phyloP scores from a whole-genome alignment of 106 monocot genomes.

The Dactylorhiza incarnata region DNA sequence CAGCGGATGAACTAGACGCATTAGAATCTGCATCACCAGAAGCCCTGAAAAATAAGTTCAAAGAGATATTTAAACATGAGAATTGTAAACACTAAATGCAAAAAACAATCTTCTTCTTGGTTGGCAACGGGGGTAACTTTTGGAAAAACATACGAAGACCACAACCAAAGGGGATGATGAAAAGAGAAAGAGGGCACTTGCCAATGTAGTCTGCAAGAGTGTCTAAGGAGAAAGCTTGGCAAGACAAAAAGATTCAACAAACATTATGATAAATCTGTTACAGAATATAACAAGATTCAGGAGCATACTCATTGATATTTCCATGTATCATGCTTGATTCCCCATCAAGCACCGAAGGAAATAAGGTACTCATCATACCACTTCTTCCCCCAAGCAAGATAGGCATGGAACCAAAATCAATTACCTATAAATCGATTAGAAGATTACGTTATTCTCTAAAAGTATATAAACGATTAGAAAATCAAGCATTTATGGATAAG shows the following conservation, averaged over 20 bases:
- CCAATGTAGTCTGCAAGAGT: background rate
- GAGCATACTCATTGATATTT: slow-evolving; percentile 27
- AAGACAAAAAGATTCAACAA: background rate
- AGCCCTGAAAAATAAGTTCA: slow-evolving; percentile 32
- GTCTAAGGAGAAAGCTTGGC: background rate
- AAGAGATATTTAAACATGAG: background rate
- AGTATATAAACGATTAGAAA: too few relatives aligned
- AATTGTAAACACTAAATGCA: background rate
- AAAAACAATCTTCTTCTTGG: background rate
- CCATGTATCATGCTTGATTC: slow-evolving; percentile 10
- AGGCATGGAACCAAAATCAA: slow-evolving; percentile 17
- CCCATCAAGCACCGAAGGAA: slow-evolving; percentile 14
- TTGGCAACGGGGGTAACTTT: background rate
- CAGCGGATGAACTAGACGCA: slow-evolving; percentile 34
- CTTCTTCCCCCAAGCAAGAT: slow-evolving; percentile 21
- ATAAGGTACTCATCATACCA: slow-evolving; percentile 2
- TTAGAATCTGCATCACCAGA: slow-evolving; percentile 30
- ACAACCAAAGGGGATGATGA: background rate
- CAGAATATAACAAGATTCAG: background rate
- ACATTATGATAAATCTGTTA: background rate
- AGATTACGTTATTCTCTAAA: too few relatives aligned
- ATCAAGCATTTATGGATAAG: too few relatives aligned
- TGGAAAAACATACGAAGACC: background rate
- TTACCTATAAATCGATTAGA: slow-evolving; percentile 8
- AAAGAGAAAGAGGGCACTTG: background rate